Evolutionary conservation across 2,329 filamentous ascomycete genomes (phyloP).

Genomic region (Colletotrichum orchidophilum): DNA sequence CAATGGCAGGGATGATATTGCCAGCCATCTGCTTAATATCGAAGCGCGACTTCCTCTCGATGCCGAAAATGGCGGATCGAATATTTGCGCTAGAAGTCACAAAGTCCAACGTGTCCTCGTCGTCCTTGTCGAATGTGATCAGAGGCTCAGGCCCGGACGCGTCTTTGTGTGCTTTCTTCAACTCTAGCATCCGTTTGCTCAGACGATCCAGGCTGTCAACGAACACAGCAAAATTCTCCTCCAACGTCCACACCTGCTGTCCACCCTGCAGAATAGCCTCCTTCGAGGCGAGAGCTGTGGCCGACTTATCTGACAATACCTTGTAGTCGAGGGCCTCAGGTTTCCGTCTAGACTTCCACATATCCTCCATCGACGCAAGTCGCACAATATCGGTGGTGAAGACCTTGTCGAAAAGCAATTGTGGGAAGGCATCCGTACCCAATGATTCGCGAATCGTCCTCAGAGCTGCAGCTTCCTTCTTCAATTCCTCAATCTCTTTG

Average conservation of each 20-base stretch:
- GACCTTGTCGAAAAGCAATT: slow-evolving; percentile 91
- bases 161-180: slow-evolving; percentile 59
- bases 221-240: slow-evolving; percentile 88
- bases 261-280: slow-evolving; percentile 70
- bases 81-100: slow-evolving; percentile 92
- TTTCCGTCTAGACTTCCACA: slow-evolving; percentile 88
- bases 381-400: slow-evolving; percentile 87
- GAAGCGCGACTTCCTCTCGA: slow-evolving; percentile 89
- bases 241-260: slow-evolving; percentile 81
- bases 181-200: slow-evolving; percentile 75
- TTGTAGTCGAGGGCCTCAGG: slow-evolving; percentile 80
- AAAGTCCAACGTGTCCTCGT: slow-evolving; percentile 93
- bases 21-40: slow-evolving; percentile 99
- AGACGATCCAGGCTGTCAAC: slow-evolving; percentile 83
- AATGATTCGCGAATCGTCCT: slow-evolving; percentile 85
- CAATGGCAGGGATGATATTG: slow-evolving; percentile 98
- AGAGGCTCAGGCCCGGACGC: slow-evolving; percentile 66
- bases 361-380: slow-evolving; percentile 87
- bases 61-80: slow-evolving; percentile 87
- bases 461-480: slow-evolving; percentile 83
- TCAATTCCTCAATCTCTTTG: slow-evolving; percentile 87
- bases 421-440: slow-evolving; percentile 79
- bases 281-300: slow-evolving; percentile 57
- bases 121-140: slow-evolving; percentile 95
- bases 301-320: slow-evolving; percentile 62